Base-by-base conservation (phyloP, 1,284 basidiomycete genomes). In the Polyporus tsugae region DNA sequence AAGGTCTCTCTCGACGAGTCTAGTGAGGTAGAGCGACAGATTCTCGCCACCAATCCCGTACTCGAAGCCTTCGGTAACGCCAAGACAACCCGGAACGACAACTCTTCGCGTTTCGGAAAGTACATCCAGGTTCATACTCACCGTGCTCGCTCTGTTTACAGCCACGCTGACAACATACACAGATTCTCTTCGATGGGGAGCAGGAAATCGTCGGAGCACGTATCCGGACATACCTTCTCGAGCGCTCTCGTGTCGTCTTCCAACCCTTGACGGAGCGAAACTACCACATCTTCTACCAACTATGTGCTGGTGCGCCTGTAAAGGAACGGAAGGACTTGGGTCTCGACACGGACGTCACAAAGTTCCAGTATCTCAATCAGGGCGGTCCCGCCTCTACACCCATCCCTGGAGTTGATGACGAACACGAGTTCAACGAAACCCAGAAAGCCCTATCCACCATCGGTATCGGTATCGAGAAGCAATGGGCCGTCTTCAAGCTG, bases 281-380 rank as follows among this genome's bases (percentile, higher is more conserved):
- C 81, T 99, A 99, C 80, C 98, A 99, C 82, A 98, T 99, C 77
- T 99, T 99, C 85, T 99, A 99, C 82, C 98, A 99, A 80, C 85
- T 99, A n/a, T 96, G 97, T 75, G 95, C 97, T 2, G 98, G 98
- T 64, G 96, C 96, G 4, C 97, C 97, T 2, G 84, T 94, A 33
- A 97, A 98, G 78, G 97, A 99, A 78, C 91, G 95, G 59, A 98
- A 98, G 81, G 95, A 98, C 76, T 89, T 99, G 52, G 96, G 95
- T 6, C 86, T 99, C 55, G 94, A 96, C 72, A 85, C 86, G 7
- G 95, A 97, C 77, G 86, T 94, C 66, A 91, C 89, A 46, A 94
- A 96, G 79, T 99, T 99, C 81, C 88, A 92, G 73, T 99, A 96
- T 78, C 87, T 99, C 70, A 96, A 92, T 76, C 97, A 98, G 79